A percentile compares a stretch with the other conserved stretches of the same genome.
Evolutionary conservation across 345 rosid genomes (phyloP).

Genomic region (Euphorbia peplus): DNA sequence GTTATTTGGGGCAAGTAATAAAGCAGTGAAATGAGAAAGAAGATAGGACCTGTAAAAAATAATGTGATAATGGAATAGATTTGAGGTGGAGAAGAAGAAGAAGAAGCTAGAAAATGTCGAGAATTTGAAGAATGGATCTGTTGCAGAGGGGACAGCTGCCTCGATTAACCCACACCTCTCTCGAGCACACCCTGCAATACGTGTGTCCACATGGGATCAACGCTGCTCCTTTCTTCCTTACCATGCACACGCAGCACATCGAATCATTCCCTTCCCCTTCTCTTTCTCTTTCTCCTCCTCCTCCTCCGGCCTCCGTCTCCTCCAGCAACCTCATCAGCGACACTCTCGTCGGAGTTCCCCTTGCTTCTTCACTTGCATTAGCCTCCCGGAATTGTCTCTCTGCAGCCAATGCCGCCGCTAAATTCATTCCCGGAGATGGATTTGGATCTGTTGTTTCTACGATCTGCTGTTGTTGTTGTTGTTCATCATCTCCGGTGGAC

Average conservation of each 20-base stretch:
- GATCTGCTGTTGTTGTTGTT: too few relatives aligned
- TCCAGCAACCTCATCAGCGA: conserved; percentile 78
- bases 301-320: conserved; percentile 35
- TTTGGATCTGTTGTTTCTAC: conserved; percentile 13
- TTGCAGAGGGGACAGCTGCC: conserved; percentile 77
- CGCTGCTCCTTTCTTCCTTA: conserved; percentile 64
- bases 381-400: conserved; percentile 53
- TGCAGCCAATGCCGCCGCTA: conserved; percentile 84
- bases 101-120: conserved; percentile 47
- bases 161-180: conserved; percentile 66
- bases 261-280: conserved; percentile 36
- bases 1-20: too few relatives aligned
- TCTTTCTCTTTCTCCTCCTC: conserved; percentile 14
- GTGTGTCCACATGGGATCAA: conserved; percentile 86
- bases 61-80: too few relatives aligned
- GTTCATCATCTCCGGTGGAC: conserved; percentile 35
- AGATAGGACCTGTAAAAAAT: not conserved
- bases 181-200: conserved; percentile 71
- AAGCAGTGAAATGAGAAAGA: not conserved
- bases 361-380: not conserved
- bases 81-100: not conserved
- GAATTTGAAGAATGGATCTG: conserved; percentile 61
- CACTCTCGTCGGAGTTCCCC: conserved; percentile 56
- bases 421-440: conserved; percentile 49
- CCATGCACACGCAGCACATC: conserved; percentile 85